Base-by-base conservation (phyloP, 306 rosid genomes). In the Urtica urens region DNA sequence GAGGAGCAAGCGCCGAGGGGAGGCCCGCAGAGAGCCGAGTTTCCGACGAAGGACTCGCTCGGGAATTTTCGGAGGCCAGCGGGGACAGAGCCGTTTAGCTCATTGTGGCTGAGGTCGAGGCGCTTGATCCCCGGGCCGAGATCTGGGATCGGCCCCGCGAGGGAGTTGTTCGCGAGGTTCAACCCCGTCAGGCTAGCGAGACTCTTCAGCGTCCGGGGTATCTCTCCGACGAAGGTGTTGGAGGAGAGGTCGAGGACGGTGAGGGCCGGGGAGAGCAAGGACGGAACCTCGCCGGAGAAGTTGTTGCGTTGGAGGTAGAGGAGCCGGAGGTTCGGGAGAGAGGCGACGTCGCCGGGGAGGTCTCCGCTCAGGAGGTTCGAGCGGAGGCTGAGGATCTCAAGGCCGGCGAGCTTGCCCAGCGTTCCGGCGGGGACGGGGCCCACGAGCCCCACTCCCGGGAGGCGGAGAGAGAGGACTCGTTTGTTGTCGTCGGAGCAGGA, bases 21-120 rank as follows among this genome's bases (percentile, higher is more conserved):
- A 10, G 21, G 62, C 38, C 97, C 97, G 46, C 97, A 88, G 46
- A 87, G 67, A 55, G 26, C 70, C 25, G 77, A 52, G 63, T 88
- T 84, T 58, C 97, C 97, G 52, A 63, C 67, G 65, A 83, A 88
- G 19, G 95, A 72, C 13, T 94, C 78, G 55, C 62, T 70, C 14
- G 95, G 72, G 54, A 72, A 88, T 23, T 21, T 56, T 49, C 54
- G 61, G 42, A 88, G 88, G 35, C 78, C 57, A 21, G 51, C 31
- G 3, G 97, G 97, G 31, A 88, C 68, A 35, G 93, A 79, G 30
- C 97, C 97, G 70, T 75, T 84, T 49, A 88, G 76, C 34, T 78
- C 71, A 68, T 88, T 88, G 72, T 70, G 78, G 72, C 97, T 84
- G 64, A 88, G 59, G 66, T 88, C 77, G 68, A 88, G 73, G 48